Percentiles rank a stretch among this genome's conserved stretches.
These are phyloP conservation scores for Eremomyces bilateralis DNA, from an alignment of 495 filamentous ascomycete genomes.

Conservation along the genomic window DNA sequence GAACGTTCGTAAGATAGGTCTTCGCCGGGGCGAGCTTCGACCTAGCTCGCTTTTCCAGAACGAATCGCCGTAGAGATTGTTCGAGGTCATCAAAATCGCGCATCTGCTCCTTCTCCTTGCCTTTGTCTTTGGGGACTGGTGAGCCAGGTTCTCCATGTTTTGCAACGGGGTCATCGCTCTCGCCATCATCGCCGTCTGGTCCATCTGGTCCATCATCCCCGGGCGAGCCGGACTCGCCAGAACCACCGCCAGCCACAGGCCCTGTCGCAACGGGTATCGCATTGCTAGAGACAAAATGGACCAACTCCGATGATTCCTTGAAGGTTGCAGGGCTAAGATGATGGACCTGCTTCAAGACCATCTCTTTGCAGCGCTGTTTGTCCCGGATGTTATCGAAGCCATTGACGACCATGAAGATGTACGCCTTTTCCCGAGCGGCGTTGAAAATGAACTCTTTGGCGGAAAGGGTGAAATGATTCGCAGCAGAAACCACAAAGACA, in stretches of 20 bases:
- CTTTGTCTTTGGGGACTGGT: conserved; percentile 55
- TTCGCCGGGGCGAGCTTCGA: conserved; percentile 92
- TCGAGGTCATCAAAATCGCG: conserved; percentile 80
- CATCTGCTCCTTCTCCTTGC: conserved; percentile 68
- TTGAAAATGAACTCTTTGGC: conserved; percentile 94
- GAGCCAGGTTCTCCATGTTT: conserved; percentile 26
- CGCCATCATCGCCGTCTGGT: conserved; percentile 31
- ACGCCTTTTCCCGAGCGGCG: conserved; percentile 88
- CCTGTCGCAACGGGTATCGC: conserved; percentile 55
- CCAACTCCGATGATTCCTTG: conserved; percentile 80
- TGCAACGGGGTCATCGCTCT: conserved; percentile 20
- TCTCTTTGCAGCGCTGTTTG: conserved; percentile 65
- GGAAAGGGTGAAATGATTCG: conserved; percentile 90
- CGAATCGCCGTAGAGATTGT: conserved; percentile 71
- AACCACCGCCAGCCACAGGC: conserved; percentile 30
- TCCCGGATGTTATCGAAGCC: conserved; percentile 87
- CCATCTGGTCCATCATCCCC: conserved; percentile 10
- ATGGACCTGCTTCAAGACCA: conserved; percentile 76
- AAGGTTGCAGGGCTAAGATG: conserved; percentile 71
- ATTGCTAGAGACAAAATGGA: conserved; percentile 95
- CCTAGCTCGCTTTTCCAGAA: conserved; percentile 82
- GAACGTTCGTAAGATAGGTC: conserved; percentile 86
- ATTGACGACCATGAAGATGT: conserved; percentile 98
- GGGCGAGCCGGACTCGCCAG: conserved; percentile 31
- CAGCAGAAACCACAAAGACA: conserved; percentile 91